These are phyloP conservation scores for Candida pseudofarinosa DNA, from an alignment of 805 yeast species.

Conservation along the genomic window DNA sequence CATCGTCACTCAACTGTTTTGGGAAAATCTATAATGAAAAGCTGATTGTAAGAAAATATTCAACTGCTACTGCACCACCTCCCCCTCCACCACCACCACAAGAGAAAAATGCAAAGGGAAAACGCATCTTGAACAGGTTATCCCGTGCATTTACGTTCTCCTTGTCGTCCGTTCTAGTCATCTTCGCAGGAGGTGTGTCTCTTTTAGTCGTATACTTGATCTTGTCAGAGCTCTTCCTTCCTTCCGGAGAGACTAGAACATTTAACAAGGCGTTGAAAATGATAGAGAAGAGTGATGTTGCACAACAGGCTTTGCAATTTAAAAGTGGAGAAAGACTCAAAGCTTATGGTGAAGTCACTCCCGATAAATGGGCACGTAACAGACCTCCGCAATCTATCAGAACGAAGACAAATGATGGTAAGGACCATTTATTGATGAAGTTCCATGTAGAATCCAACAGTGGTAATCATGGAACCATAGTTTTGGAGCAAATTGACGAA, in stretches of 20 bases:
- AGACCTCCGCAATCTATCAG: constrained; percentile 75
- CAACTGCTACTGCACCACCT: constrained; percentile 25
- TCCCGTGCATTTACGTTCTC: constrained; percentile 60
- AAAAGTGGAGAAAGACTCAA: constrained; percentile 57
- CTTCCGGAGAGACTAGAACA: constrained; percentile 87
- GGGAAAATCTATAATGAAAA: background rate
- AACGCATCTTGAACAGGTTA: constrained; percentile 42
- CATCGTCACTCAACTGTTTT: background rate
- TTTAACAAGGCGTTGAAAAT: constrained; percentile 81
- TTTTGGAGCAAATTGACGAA: constrained; percentile 74
- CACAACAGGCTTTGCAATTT: constrained; percentile 55
- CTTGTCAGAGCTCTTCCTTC: constrained; percentile 75
- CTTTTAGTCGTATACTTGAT: constrained; percentile 68
- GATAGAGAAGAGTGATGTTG: constrained; percentile 62
- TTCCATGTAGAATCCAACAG: constrained; percentile 76
- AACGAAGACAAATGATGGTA: constrained; percentile 67
- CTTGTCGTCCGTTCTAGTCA: constrained; percentile 55
- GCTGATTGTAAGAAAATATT: constrained; percentile 6
- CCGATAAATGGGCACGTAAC: constrained; percentile 82
- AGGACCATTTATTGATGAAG: constrained; percentile 77
- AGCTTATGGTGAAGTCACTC: constrained; percentile 74
- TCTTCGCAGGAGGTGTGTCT: constrained; percentile 68
- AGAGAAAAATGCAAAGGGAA: constrained; percentile 38
- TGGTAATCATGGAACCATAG: constrained; percentile 62
- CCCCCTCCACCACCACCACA: constrained; percentile 35